Base-by-base conservation (phyloP, 768 basidiomycete genomes). In the Trametes sanguinea region DNA sequence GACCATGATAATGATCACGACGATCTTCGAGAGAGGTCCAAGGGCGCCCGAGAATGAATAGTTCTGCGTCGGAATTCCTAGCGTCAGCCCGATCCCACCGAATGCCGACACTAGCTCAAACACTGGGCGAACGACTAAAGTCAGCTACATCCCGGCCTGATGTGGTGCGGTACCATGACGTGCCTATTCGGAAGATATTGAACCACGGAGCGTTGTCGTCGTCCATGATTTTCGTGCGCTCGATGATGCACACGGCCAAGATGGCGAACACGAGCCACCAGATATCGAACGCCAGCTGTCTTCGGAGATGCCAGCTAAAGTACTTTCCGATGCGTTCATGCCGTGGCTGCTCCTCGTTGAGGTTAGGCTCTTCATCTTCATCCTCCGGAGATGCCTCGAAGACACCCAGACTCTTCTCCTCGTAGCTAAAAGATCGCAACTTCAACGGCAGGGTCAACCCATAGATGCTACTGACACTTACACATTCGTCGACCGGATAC, bases 211-310 rank as follows among this genome's bases (percentile, higher is more conserved):
- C n/a, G n/a, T 14, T n/a, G 5, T 43, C 76, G 16, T 79, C 74
- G 54, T 89, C 78, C 72, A 84, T 76, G 46, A 89, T 72, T 45
- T 81, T 80, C 8, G 77, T 81, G 4, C 83, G 78, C 74, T 92
- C 90, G 42, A 91, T 82, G 57, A 92, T 86, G 48, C 87, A 84
- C 45, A 92, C 77, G 13, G 88, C 67, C 75, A 90, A 89, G 2
- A 94, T 80, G 1, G 82, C 89, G 73, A 85, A 84, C 0, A 84
- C 86, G 7, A 93, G 80, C 89, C 89, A 91, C 90, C 90, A 92
- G 53, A 91, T 86, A 70, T 92, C 89, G 79, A 80, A 83, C 62
- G 75, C 76, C 59, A 92, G 76, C 69, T 94, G 91, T 43, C 83
- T 76, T 2, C 85, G 79, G 16, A 87, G 66, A 76, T 89, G 88